phyloP scores from a whole-genome alignment of 225 moss, liverwort and hornwort species.

The Bryum argenteum region DNA sequence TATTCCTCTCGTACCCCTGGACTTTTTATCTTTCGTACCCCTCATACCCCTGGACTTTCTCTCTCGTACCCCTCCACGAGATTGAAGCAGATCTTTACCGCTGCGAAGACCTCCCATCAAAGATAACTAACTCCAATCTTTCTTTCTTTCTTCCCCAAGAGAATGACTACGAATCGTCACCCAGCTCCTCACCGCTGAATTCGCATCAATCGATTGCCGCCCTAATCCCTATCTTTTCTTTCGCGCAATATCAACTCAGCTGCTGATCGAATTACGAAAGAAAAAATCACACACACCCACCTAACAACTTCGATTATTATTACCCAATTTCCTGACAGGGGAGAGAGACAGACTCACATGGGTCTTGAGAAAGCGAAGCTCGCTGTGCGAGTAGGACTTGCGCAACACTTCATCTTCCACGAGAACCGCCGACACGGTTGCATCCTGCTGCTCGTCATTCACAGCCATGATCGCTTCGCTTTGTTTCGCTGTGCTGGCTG shows the following conservation, averaged over 20 bases:
- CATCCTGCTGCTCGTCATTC: constrained; percentile 11
- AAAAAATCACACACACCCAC: too few species aligned
- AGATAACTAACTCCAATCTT: not conserved
- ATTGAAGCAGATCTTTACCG: not conserved
- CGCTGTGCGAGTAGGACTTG: constrained; percentile 36
- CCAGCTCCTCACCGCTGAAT: not conserved
- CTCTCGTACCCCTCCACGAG: constrained; percentile 7
- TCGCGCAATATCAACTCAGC: not conserved
- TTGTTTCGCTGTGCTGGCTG: not conserved
- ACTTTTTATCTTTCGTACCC: not conserved
- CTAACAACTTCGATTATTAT: too few species aligned
- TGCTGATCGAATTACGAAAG: too few species aligned
- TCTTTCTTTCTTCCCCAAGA: not conserved
- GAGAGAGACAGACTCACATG: constrained; percentile 33
- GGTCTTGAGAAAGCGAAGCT: constrained; percentile 43
- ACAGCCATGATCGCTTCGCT: constrained; percentile 12
- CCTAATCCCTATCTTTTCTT: too few species aligned
- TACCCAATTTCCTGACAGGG: too few species aligned
- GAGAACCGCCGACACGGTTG: not conserved
- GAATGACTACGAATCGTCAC: not conserved
- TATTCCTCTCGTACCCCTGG: not conserved
- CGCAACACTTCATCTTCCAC: constrained; percentile 42
- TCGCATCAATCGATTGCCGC: constrained; percentile 16
- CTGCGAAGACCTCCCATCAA: not conserved
- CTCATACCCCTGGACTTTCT: not conserved